These are phyloP conservation scores for Paramarasmius palmivorus DNA, from an alignment of 1,284 basidiomycete species.

Conservation along the genomic window DNA sequence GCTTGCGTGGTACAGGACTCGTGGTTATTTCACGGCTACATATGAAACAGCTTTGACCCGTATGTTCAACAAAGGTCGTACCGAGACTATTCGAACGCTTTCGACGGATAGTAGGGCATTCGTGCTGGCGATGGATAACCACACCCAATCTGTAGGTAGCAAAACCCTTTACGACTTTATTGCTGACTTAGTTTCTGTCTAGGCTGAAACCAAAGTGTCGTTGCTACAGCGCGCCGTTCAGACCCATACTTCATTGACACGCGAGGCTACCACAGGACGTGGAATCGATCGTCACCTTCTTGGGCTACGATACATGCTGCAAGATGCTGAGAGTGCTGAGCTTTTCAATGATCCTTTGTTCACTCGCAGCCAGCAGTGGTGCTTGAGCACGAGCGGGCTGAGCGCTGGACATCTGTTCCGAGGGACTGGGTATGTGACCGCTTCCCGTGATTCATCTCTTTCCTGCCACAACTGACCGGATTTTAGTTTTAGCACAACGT, in stretches of 20 bases:
- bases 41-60: constrained; percentile 96
- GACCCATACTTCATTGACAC: constrained; percentile 76
- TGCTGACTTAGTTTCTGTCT: background rate
- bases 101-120: constrained; percentile 79
- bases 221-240: constrained; percentile 72
- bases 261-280: constrained; percentile 79
- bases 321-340: constrained; percentile 34
- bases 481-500: constrained; percentile 73
- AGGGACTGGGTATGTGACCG: constrained; percentile 72
- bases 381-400: constrained; percentile 89
- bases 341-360: constrained; percentile 85
- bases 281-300: constrained; percentile 94
- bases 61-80: constrained; percentile 89
- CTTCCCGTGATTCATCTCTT: constrained; percentile 8
- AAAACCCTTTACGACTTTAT: background rate
- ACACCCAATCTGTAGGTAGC: constrained; percentile 44
- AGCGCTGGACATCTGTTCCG: constrained; percentile 87
- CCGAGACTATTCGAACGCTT: constrained; percentile 88
- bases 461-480: background rate
- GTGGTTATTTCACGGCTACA: constrained; percentile 81
- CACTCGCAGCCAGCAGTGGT: constrained; percentile 82
- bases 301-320: constrained; percentile 77
- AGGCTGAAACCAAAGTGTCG: constrained; percentile 47
- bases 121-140: constrained; percentile 76
- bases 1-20: constrained; percentile 86